Conservation (phyloP, 108 stramenopile genomes). For the Pinguiococcus pyrenoidosus region DNA sequence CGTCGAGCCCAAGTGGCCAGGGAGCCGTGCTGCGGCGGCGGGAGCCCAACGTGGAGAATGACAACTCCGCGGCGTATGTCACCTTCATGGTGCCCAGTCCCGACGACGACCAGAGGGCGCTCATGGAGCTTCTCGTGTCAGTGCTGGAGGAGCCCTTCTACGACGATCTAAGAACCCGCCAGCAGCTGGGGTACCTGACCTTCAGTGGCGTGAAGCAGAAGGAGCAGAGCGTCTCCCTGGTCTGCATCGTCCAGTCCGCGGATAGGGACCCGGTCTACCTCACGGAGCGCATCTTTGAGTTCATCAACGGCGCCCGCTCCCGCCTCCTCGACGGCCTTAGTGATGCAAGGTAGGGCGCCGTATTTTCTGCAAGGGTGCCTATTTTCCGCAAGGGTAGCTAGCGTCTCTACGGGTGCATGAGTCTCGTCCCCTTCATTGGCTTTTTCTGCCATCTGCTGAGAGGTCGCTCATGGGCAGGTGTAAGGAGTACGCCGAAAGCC, state of each 20-base stretch:
- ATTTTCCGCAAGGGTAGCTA: background rate
- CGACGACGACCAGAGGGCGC: no score
- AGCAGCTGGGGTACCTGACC: constrained; percentile 86
- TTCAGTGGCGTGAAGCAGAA: constrained; percentile 52
- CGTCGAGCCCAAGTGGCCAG: no score
- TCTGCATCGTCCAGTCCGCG: constrained; percentile 13
- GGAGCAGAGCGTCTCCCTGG: constrained; percentile 43
- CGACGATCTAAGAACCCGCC: constrained; percentile 67
- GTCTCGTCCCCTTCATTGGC: background rate
- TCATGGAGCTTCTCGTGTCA: constrained; percentile 50
- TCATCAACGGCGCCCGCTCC: constrained; percentile 5
- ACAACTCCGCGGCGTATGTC: no score
- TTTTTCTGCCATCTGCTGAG: background rate
- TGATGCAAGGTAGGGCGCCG: background rate
- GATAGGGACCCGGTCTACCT: constrained; percentile 12
- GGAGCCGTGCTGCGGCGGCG: no score
- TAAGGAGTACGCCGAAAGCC: constrained; percentile 3
- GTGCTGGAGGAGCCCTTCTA: constrained; percentile 71
- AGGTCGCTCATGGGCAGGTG: constrained; percentile 7
- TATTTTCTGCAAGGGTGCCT: background rate
- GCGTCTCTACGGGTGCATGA: background rate
- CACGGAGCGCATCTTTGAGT: constrained; percentile 9
- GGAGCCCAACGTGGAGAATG: no score
- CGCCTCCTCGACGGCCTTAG: background rate
- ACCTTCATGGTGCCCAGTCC: no score